Evolutionary conservation across 176 grass and related monocot species (phyloP), one percentile per base, ranked within the genome.

Genomic region (Triticum monococcum): DNA sequence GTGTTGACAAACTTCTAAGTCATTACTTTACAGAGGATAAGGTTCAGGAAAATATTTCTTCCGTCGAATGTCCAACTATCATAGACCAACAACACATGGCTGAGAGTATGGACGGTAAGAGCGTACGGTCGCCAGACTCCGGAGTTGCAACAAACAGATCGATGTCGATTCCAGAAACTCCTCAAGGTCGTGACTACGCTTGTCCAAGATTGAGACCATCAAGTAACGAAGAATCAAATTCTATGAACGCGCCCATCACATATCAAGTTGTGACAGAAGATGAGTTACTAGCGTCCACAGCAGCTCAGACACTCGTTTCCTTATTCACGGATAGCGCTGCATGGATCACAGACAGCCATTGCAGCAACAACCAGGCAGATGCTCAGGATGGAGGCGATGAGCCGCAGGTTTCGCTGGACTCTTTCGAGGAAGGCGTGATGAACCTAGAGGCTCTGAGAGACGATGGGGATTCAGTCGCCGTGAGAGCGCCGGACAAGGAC

Each of bases 301-400:
- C 97, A 40, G 97, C 97, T 54, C 90, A 91, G 64, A 96, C 80
- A 1, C 97, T 99, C 60, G 18, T 99, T 67, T 99, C 89, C 37
- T 85, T 99, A 31, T 92, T 87, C 67, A 74, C 74, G 31, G 35
- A 92, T 72, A 88, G 74, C 35, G 86, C 80, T 33, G 72, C 76
- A 13, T 36, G 46, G 46, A 33, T 50, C 30, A 16, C 37, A 22
- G 36, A 89, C 80, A 24, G 40, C 59, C 46, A 37, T 2, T 69
- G 36, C 52, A 83, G 46, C 28, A 65, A 61, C 30, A 81, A 68
- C n/a, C 81, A 79, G 66, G 38, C 22, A 70, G 81, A 71, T 83
- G 64, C 16, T 56, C 64, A 26, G 24, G 89, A 64, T 30, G 41
- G 5, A 12, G 74, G 73, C 5, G 37, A 88, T 50, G 81, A 85